Percentiles rank a stretch among this genome's conserved stretches.
Evolutionary conservation across 805 yeast genomes (phyloP).

Genomic region (Yarrowia porcina): DNA sequence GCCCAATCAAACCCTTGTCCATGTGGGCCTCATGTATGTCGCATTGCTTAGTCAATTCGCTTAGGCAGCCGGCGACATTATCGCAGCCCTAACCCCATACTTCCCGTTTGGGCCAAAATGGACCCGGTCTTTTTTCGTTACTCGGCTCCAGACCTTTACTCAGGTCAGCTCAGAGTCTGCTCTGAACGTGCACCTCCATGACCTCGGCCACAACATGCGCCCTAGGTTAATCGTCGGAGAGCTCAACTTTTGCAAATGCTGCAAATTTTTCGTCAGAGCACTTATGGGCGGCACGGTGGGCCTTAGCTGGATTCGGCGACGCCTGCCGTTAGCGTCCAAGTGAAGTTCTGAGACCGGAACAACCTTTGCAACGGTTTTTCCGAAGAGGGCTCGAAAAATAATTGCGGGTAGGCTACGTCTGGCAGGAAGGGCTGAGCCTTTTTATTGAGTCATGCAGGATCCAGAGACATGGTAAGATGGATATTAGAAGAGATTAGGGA

Average conservation of each 20-base stretch:
- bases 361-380: slow-evolving; percentile 20
- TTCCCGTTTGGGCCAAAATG: background rate
- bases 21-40: background rate
- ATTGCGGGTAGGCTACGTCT: background rate
- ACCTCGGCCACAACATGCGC: background rate
- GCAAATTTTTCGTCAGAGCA: background rate
- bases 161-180: background rate
- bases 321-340: slow-evolving; percentile 21
- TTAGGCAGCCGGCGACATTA: background rate
- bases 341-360: slow-evolving; percentile 20
- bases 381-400: background rate
- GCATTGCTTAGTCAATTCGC: background rate
- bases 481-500: background rate
- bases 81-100: background rate
- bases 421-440: slow-evolving; percentile 3
- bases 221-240: background rate
- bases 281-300: background rate
- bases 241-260: background rate
- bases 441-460: slow-evolving; percentile 18
- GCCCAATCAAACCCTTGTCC: background rate
- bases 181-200: background rate
- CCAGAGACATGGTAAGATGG: background rate
- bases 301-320: background rate
- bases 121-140: slow-evolving; percentile 8
- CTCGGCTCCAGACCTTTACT: background rate